A percentile compares a stretch with the other conserved stretches of the same genome.
Conservation (phyloP, 208 protist species). For the Willaertia magna region DNA sequence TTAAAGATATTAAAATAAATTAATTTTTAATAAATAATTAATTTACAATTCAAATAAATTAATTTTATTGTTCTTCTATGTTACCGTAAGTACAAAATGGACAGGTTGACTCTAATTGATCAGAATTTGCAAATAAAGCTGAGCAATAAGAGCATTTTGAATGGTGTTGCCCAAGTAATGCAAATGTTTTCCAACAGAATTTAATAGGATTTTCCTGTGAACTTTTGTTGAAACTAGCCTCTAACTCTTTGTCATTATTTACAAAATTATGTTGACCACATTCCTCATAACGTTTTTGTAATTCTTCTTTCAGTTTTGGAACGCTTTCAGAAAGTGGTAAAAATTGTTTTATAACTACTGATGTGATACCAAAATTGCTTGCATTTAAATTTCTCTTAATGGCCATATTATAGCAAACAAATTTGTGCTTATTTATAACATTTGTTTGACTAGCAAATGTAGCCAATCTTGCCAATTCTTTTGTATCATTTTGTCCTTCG, state of each 20-base stretch:
- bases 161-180: background rate
- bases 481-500: background rate
- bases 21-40: too few relatives aligned
- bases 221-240: background rate
- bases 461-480: background rate
- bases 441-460: background rate
- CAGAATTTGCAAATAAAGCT: background rate
- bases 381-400: slow-evolving; percentile 3
- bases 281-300: background rate
- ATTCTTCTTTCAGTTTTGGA: background rate
- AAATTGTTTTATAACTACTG: background rate
- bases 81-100: background rate
- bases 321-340: background rate
- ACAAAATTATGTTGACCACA: background rate
- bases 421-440: background rate
- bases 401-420: background rate
- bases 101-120: background rate
- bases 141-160: background rate
- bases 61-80: background rate
- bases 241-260: background rate
- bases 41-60: too few relatives aligned
- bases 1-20: too few relatives aligned
- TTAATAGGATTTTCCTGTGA: background rate
- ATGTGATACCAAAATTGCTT: background rate
- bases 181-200: background rate